Conservation (phyloP, 164 flowering plant species). For the Sextonia rubra region DNA sequence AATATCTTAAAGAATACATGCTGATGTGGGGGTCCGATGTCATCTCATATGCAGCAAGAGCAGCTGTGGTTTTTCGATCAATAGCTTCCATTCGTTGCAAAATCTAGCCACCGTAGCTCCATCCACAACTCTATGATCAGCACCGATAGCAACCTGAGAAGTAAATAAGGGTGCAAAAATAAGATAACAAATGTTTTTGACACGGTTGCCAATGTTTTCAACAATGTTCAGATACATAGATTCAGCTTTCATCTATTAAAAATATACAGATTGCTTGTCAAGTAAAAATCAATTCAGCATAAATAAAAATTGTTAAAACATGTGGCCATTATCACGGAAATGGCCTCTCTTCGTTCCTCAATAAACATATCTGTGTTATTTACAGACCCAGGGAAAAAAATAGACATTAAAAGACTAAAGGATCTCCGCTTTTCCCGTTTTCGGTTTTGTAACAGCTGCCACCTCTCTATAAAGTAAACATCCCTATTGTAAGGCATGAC, state of each 20-base stretch:
- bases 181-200: background rate
- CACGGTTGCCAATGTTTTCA: background rate
- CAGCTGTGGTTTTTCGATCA: conserved; percentile 79
- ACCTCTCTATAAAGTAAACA: no score
- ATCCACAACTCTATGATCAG: conserved; percentile 94
- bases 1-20: background rate
- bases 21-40: conserved; percentile 9
- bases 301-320: no score
- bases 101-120: conserved; percentile 93
- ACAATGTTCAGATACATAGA: background rate
- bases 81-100: conserved; percentile 86
- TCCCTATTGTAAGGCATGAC: no score
- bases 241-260: background rate
- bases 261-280: no score
- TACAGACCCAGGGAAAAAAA: no score
- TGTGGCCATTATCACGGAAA: no score
- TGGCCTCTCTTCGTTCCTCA: no score
- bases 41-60: conserved; percentile 69
- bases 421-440: no score
- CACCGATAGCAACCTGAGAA: conserved; percentile 78
- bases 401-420: no score
- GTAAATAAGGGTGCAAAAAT: background rate
- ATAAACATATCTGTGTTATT: no score
- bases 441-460: no score
- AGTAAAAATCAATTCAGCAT: no score